Base-by-base conservation (phyloP, 441 rosid genomes). In the Manihot esculenta region DNA sequence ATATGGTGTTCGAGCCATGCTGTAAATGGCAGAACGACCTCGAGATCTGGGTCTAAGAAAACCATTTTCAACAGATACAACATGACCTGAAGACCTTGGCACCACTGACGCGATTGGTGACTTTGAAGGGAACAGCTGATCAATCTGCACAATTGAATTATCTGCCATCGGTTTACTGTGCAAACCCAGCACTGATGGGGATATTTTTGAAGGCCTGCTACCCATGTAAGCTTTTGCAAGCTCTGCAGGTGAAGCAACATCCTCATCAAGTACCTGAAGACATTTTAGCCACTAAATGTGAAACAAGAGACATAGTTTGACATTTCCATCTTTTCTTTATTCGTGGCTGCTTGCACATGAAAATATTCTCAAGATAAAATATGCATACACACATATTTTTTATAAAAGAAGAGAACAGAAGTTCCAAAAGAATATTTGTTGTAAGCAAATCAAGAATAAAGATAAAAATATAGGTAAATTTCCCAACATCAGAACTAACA, bases 211-310 rank as follows among this genome's bases (percentile, higher is more conserved):
- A 67, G 89, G 88, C 84, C 94, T 85, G 76, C 87, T 84, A 56
- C 89, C 92, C 98, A 91, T 96, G 88, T 87, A 96, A 70, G 92
- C 91, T 84, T 87, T 91, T 78, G 99, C 98, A 84, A 96, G 96
- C 88, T 93, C 92, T 59, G 93, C 88, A 72, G 99, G 98, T 66
- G 97, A 87, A 64, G 89, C 90, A 77, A 80, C 82, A 71, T 91
- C 85, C 81, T 88, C 96, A 56, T 81, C 89, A 63, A 78, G 79
- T 59, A 86, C 93, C 99, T 96, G 89, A 58, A 74, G 51, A 83
- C 70, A 79, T 66, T 44, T 68, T 59, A 71, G 74, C 77, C 72
- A 85, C 35, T 53, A 41, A 68, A 72, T 55, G 82, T 73, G 78
- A 83, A 62, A 78, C 71, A 48, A 21, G 35, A 10, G 56, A n/a